Base-by-base conservation (phyloP, 352 stramenopile genomes). In the Globisporangium mamillatum region DNA sequence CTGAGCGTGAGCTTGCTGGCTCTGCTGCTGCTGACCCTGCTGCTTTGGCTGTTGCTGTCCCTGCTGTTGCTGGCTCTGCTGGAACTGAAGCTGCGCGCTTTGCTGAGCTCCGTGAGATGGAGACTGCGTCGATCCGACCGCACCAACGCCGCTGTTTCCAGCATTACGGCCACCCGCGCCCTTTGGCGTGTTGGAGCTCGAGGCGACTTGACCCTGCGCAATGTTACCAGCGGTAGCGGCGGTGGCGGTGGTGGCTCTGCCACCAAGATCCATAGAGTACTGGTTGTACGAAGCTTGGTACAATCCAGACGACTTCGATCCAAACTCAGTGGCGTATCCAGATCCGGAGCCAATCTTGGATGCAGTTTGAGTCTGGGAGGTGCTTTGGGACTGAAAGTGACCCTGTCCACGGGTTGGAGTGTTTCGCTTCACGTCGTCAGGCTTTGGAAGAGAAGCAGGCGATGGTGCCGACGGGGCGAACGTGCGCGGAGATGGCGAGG, bases 391-490 rank as follows among this genome's bases (percentile, higher is more conserved):
- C 67, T 86, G 77, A 66, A 91, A 91, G 41, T 80, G 64, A 44
- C 67, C 72, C 66, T 88, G 86, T 4, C 70, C 68, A 34, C 83
- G 83, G 12, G 79, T 91, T 44, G 86, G 86, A 4, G 84, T 92
- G 63, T 74, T 78, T 66, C 86, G 82, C 74, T 93, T 94, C 29
- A 95, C 88, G 29, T 94, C 88, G 48, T 94, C 86, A 4, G 88
- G 88, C 75, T 95, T 95, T 52, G 88, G 88, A 6, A 95, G 77
- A 62, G 88, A 83, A n/a, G 86, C 86, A n/a, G 88, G 88, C 53
- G 88, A 95, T 24, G 88, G 88, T 54, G 88, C 86, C 20, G 87
- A 93, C 53, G 88, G 88, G 5, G 87, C 69, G 61, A 81, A 91
- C 3, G 69, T 75, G 16, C 77, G 80, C 6, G 86, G 86, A 67